Evolutionary conservation across 1,139 yeast genomes (phyloP).

Genomic region (Hansenula sp.): DNA sequence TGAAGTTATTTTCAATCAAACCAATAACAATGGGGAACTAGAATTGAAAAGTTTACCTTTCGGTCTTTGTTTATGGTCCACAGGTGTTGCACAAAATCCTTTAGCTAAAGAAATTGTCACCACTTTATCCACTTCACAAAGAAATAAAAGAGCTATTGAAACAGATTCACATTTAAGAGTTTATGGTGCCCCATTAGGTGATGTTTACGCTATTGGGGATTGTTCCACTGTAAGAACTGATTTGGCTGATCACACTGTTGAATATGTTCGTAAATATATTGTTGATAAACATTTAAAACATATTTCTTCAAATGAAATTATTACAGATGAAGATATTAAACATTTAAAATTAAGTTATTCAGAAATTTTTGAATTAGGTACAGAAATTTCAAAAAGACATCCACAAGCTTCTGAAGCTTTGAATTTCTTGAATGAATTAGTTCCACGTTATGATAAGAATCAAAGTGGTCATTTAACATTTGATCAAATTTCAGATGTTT

Average conservation of each 20-base stretch:
- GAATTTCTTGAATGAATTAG: slow-evolving; percentile 41
- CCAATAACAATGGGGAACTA: slow-evolving; percentile 34
- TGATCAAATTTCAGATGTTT: slow-evolving; percentile 41
- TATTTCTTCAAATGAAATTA: slow-evolving; percentile 27
- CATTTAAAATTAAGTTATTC: slow-evolving; percentile 37
- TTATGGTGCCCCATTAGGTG: slow-evolving; percentile 56
- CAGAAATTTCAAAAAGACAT: slow-evolving; percentile 41
- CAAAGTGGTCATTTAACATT: slow-evolving; percentile 43
- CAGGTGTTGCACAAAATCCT: slow-evolving; percentile 61
- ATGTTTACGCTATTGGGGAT: slow-evolving; percentile 65
- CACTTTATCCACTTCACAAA: slow-evolving; percentile 39
- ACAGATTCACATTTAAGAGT: slow-evolving; percentile 64
- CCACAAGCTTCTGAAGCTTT: slow-evolving; percentile 59
- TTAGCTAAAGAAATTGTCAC: slow-evolving; percentile 45
- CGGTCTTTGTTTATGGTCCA: slow-evolving; percentile 65
- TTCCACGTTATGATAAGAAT: slow-evolving; percentile 44
- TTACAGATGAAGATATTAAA: slow-evolving; percentile 39
- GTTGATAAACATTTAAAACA: slow-evolving; percentile 34
- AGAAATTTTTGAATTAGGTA: slow-evolving; percentile 42
- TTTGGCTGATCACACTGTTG: slow-evolving; percentile 47
- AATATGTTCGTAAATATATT: slow-evolving; percentile 37
- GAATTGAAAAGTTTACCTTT: slow-evolving; percentile 47
- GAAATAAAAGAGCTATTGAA: slow-evolving; percentile 57
- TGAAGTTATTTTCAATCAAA: slow-evolving; percentile 48
- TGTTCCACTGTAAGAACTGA: slow-evolving; percentile 59